A percentile compares a stretch with the other conserved stretches of the same genome.
Evolutionary conservation across 331 rosid species (phyloP).

Genomic region (Telfairia occidentalis): DNA sequence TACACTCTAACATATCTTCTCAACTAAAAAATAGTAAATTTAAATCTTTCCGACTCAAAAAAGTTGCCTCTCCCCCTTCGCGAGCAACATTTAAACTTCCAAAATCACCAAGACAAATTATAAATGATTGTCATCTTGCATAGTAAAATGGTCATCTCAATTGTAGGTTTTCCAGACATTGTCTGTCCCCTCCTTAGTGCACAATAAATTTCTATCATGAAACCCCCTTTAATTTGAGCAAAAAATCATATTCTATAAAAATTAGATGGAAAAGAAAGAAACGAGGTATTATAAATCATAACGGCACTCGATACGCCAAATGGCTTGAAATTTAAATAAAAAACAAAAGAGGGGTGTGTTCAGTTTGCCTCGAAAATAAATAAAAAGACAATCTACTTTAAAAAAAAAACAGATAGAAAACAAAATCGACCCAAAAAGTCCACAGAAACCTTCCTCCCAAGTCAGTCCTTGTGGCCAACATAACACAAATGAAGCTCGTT

Average conservation of each 20-base stretch:
- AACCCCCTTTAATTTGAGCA: too few relatives aligned
- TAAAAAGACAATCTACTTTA: neutral
- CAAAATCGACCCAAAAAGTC: conserved; percentile 23
- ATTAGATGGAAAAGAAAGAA: neutral
- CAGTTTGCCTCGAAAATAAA: neutral
- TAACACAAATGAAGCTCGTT: neutral
- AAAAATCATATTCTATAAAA: neutral
- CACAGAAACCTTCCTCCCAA: conserved; percentile 10
- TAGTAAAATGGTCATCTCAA: too few relatives aligned
- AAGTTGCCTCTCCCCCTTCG: too few relatives aligned
- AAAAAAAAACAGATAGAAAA: neutral
- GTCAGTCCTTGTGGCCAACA: neutral
- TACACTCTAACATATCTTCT: too few relatives aligned
- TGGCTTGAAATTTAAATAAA: neutral
- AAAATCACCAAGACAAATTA: too few relatives aligned
- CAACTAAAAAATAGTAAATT: too few relatives aligned
- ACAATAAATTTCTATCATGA: too few relatives aligned
- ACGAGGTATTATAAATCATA: neutral
- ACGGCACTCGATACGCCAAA: neutral
- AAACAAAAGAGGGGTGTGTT: neutral
- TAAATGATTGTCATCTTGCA: too few relatives aligned
- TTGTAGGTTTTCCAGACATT: too few relatives aligned
- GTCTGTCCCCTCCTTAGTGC: too few relatives aligned
- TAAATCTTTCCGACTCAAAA: too few relatives aligned
- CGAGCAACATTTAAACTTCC: too few relatives aligned